Base-by-base conservation (phyloP, 768 basidiomycete species). In the Pleurotus djamor region DNA sequence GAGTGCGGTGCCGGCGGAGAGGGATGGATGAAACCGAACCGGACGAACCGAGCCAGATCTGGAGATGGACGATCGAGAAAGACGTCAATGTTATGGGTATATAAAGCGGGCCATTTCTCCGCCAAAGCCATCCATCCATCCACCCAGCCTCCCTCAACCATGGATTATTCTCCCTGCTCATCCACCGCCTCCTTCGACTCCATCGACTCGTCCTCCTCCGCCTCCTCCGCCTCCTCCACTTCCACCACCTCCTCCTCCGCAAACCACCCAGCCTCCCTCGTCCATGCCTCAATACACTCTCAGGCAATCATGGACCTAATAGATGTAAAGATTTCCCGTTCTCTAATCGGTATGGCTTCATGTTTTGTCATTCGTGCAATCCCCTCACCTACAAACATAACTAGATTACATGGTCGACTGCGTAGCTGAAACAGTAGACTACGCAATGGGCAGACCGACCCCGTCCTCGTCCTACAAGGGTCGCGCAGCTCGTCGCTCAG, bases 381-480 rank as follows among this genome's bases (percentile, higher is more conserved):
- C 14, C 41, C 41, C 34, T 60, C 21, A 38, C 48, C 1, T 28
- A 59, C 61, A 48, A 61, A 60, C 44, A 50, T 45, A 48, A 50
- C n/a, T 63, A 92, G 90, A 91, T 59, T 86, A 89, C 72, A 74
- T 88, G 58, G 81, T 89, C 12, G 88, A 91, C 70, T 78, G 72
- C 21, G 86, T 91, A 6, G 74, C 81, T 5, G 89, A 91, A 61
- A 86, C 89, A 0, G 90, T 91, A 56, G 87, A 90, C 72, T 89
- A 80, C 67, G 88, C 89, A 12, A 83, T 91, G 72, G 84, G 86
- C n/a, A 81, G 86, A 33, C 78, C 87, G 14, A 80, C 85, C 16
- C 63, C 79, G 2, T 79, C 84, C 14, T 81, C 82, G 0, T 68
- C 73, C 13, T 44, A 58, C 1, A 76, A 82, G 9, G 83, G 85